Evolutionary conservation across 1,284 basidiomycete species (phyloP), one percentile per base, ranked within the genome.

Genomic region (Pseudozyma hubeiensis): DNA sequence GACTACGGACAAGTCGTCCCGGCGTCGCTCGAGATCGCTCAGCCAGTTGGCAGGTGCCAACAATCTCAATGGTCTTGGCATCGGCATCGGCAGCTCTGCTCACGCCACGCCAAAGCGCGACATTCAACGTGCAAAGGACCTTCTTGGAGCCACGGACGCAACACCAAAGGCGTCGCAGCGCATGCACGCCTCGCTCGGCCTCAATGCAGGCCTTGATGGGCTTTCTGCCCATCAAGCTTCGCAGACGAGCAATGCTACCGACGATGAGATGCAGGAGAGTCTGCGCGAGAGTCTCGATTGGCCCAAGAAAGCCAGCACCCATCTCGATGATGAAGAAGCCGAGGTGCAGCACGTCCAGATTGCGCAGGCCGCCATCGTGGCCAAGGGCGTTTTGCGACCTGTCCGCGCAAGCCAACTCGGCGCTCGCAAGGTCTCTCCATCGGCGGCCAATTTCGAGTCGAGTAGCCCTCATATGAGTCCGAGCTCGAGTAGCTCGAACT

Each of bases 341-440:
- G 63, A 56, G 9, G 66, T 65, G 17, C 59, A 63, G 13, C 54
- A 60, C 30, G 65, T 66, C 4, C 59, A 64, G 50, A 75, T 75
- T 16, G 63, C 66, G 5, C 66, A 66, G 31, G 72, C 66, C 17
- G 58, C 72, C 43, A 60, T 66, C n/a, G 67, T 60, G 7, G 66
- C 63, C 52, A 66, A 63, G 19, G 56, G 67, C 31, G 51, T 63
- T 30, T 31, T 66, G 33, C 55, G 59, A 10, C 66, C 72, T 0
- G 52, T 66, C 1, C 66, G 60, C 8, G 67, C 72, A 17, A 63
- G 59, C 16, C 59, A 70, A 50, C 40, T 75, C 13, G 61, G 66
- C 49, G 52, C 31, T 10, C 58, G 55, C 35, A 64, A 60, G 13
- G 49, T 60, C 17, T 68, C 65, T 4, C 55, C 71, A n/a, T 68